phyloP scores from a whole-genome alignment of 306 rosid genomes.

The Amphicarpaea edgeworthii region DNA sequence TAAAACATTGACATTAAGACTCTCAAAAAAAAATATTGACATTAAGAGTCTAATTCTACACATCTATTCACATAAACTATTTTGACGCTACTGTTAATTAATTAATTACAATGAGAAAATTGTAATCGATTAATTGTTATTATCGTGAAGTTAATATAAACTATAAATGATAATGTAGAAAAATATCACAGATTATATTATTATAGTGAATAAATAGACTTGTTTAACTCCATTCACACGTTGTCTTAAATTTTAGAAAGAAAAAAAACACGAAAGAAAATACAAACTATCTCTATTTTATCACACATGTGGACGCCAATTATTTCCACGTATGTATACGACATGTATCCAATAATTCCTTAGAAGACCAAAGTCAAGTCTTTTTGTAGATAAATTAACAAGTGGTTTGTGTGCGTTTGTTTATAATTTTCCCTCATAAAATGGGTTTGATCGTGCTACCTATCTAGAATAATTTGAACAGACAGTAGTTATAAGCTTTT shows the following conservation, averaged over 20 bases:
- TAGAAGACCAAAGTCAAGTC: constrained; percentile 4
- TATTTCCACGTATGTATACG: neutral
- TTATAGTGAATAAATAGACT: neutral
- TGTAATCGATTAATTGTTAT: neutral
- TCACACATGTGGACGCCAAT: neutral
- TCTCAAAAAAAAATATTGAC: neutral
- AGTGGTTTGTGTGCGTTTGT: neutral
- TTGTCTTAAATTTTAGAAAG: neutral
- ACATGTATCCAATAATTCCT: neutral
- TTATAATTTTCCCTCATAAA: neutral
- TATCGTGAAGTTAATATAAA: neutral
- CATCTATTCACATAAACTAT: neutral
- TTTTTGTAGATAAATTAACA: neutral
- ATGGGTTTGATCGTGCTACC: neutral
- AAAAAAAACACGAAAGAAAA: neutral
- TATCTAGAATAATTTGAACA: neutral
- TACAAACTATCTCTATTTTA: neutral
- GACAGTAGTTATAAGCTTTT: neutral
- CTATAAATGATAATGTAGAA: neutral
- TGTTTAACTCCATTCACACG: neutral
- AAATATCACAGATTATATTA: neutral
- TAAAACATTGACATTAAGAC: neutral
- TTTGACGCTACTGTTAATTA: neutral
- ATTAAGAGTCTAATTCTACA: neutral
- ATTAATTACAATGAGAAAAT: neutral